These are phyloP conservation scores for Dicorynia guianensis DNA, from an alignment of 306 rosid species.

Conservation along the genomic window DNA sequence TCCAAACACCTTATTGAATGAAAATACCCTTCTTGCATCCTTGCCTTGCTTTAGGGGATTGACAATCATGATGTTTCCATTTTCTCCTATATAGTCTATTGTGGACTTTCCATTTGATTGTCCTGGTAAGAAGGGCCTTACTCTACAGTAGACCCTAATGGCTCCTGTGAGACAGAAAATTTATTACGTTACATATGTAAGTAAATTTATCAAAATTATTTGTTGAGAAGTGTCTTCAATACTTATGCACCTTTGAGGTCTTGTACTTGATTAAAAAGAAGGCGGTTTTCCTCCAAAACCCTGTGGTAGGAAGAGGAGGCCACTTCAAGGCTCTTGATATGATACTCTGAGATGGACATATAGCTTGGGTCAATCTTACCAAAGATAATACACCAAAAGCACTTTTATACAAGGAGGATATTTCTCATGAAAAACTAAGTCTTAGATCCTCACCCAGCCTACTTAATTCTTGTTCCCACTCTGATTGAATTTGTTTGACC, in stretches of 20 bases:
- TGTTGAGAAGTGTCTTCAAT: constrained; percentile 12
- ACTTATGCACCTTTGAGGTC: constrained; percentile 85
- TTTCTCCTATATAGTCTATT: constrained; percentile 91
- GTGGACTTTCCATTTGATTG: constrained; percentile 76
- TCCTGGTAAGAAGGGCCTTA: constrained; percentile 82
- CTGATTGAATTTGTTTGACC: constrained; percentile 65
- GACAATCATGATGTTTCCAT: constrained; percentile 90
- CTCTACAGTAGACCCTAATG: constrained; percentile 95
- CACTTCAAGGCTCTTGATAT: constrained; percentile 77
- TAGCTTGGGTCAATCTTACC: constrained; percentile 33
- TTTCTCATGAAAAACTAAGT: constrained; percentile 37
- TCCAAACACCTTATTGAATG: constrained; percentile 88
- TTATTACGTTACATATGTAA: constrained; percentile 12
- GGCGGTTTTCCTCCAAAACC: constrained; percentile 86
- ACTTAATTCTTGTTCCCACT: constrained; percentile 70
- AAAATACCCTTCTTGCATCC: constrained; percentile 85
- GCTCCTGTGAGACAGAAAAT: constrained; percentile 64
- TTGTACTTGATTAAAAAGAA: constrained; percentile 91
- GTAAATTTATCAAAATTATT: constrained; percentile 25
- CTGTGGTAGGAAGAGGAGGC: constrained; percentile 84
- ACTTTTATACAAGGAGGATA: background rate
- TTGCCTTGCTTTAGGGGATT: constrained; percentile 91
- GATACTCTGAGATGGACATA: constrained; percentile 58
- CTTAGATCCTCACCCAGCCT: constrained; percentile 72
- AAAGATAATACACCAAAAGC: constrained; percentile 13